Base-by-base conservation (phyloP, 805 yeast genomes). In the Lipomyces lipofer region DNA sequence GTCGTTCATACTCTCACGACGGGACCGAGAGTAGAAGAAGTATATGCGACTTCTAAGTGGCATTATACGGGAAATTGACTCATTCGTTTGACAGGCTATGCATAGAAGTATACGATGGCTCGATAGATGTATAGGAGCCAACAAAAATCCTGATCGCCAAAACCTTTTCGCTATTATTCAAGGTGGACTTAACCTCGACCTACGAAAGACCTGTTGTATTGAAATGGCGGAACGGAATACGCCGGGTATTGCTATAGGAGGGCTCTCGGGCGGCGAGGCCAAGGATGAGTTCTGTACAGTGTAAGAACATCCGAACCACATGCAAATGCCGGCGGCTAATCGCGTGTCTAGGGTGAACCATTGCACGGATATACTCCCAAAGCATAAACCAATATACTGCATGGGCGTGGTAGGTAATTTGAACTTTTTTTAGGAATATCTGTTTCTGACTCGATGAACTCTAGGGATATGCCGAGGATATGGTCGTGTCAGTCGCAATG, bases 171-270 rank as follows among this genome's bases (percentile, higher is more conserved):
- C 75, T 24, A 75, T 75, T 49, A 75, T 75, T 47, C 78, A 75
- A 60, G 78, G 78, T 6, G 78, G 78, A 8, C 67, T 75, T n/a
- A 75, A 75, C 54, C 66, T 65, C 3, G 68, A 67, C 5, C 63
- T 75, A 47, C 67, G 78, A 13, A 62, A 62, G 27, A 54, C 56
- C 28, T 75, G 78, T 66, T 75, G 78, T 58, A 60, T 51, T 2
- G 78, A 75, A 52, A 75, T 75, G 78, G 64, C 66, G 28, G 67
- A 68, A 39, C 64, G 78, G 2, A 73, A 75, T 56, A 75, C 78
- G 1, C 78, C 78, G 0, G 78, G 78, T 3, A 74, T 75, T 44
- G 78, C 78, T 7, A 74, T 75, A 43, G 78, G 78, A 29, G 78
- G 78, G 1, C 66, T 75, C n/a, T 72, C 76, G 13, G 78, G 78